phyloP scores from a whole-genome alignment of 768 basidiomycete species.

The Russula emetica region DNA sequence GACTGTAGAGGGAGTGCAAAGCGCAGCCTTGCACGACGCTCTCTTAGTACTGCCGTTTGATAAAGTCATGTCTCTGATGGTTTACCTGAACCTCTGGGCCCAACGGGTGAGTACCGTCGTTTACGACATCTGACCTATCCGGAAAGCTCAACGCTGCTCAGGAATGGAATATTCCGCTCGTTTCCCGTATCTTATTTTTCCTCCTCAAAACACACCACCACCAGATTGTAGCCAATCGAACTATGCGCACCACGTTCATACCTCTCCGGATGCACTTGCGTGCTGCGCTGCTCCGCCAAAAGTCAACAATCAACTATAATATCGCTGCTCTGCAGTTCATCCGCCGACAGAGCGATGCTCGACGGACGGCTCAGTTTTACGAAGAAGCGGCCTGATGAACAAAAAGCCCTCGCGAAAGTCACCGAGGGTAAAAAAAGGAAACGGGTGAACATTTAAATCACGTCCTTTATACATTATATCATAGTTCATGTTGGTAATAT shows the following conservation, averaged over 20 bases:
- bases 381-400: constrained; percentile 73
- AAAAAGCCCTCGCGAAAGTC: constrained; percentile 64
- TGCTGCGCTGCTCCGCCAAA: constrained; percentile 69
- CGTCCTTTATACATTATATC: neutral
- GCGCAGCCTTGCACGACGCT: constrained; percentile 84
- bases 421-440: constrained; percentile 83
- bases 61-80: constrained; percentile 82
- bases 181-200: constrained; percentile 90
- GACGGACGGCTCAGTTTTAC: constrained; percentile 72
- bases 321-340: constrained; percentile 90
- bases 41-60: constrained; percentile 88
- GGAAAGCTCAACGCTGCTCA: constrained; percentile 34
- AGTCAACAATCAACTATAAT: constrained; percentile 87
- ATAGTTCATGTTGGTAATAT: constrained; percentile 15
- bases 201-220: constrained; percentile 90
- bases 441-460: constrained; percentile 50
- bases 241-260: constrained; percentile 84
- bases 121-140: neutral
- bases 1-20: constrained; percentile 75
- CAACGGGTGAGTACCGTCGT: constrained; percentile 51
- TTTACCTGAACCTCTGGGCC: constrained; percentile 89
- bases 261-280: constrained; percentile 80
- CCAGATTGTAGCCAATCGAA: constrained; percentile 89
- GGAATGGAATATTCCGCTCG: constrained; percentile 82
- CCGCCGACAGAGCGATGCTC: constrained; percentile 66